Percentiles rank a stretch among this genome's conserved stretches.
Conservation (phyloP, 345 rosid genomes). For the Sonneratia caseolaris region DNA sequence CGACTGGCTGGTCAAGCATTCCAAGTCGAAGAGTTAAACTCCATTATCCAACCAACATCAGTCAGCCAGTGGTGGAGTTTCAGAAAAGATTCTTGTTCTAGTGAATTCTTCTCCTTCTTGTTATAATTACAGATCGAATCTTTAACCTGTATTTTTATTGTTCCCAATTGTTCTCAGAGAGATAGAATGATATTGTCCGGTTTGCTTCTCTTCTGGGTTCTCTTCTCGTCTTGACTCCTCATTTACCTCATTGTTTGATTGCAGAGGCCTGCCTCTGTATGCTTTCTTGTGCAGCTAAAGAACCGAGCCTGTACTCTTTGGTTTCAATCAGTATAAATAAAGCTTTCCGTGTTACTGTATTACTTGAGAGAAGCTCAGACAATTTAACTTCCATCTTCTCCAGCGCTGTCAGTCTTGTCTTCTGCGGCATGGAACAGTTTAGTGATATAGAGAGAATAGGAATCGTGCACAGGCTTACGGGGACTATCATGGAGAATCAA, state of each 20-base stretch:
- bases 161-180: background rate
- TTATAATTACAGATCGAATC: background rate
- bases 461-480: no score
- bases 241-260: background rate
- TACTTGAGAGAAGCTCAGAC: no score
- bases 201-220: background rate
- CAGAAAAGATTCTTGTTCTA: background rate
- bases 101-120: background rate
- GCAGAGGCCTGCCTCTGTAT: background rate
- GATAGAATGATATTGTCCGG: background rate
- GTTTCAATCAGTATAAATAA: background rate
- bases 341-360: background rate
- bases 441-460: no score
- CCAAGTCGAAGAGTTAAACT: conserved; percentile 18
- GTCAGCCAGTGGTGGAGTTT: background rate
- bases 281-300: background rate
- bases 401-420: no score
- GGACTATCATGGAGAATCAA: no score
- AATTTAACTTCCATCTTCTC: no score
- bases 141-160: background rate
- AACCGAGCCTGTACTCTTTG: background rate
- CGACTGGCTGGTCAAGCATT: conserved; percentile 97
- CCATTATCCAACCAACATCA: background rate
- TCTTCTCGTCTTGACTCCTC: background rate
- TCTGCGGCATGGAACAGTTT: no score